Evolutionary conservation across 345 rosid species (phyloP), one percentile per base, ranked within the genome.

Genomic region (Noccaea bulbosa): DNA sequence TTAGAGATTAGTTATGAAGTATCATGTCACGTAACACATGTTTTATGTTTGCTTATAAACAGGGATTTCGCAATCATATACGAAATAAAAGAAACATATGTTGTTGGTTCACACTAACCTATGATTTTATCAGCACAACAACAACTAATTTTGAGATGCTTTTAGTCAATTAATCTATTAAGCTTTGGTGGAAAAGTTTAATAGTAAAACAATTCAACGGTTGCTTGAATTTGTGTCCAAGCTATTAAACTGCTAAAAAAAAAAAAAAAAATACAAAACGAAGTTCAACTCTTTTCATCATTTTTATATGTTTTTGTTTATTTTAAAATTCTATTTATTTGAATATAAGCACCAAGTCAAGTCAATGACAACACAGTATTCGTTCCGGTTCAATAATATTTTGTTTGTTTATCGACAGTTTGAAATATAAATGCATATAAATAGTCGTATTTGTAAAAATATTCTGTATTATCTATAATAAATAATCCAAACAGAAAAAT

Each of bases 161-260:
- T 60, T 62, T 43, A 67, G 47, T 67, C 68, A 46, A 46, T 57
- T 45, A 74, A 68, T 59, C 32, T 8, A 61, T 24, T 30, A 51
- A 51, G 15, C 12, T 74, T 68, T 53, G 74, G 78, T 62, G 74
- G 74, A 53, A 1, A 46, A 62, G 5, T 27, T 62, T 52, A 17
- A 68, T 53, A 60, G 32, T 67, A 34, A 67, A 74, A 67, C 56
- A 59, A 67, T 51, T 60, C 69, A 61, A 60, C 62, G 78, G 78
- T 68, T 75, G 78, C 78, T 68, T 75, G 65, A 75, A 68, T 68
- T 68, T 62, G 39, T 69, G 69, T 68, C 74, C 59, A 75, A 75
- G 74, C 69, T 63, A 75, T 52, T 74, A 67, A 68, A 74, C 22
- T 44, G 60, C 2, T n/a, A 17, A 27, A 27, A 27, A 27, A 7